phyloP scores from a whole-genome alignment of 768 basidiomycete species.

The Lactarius hatsudake region DNA sequence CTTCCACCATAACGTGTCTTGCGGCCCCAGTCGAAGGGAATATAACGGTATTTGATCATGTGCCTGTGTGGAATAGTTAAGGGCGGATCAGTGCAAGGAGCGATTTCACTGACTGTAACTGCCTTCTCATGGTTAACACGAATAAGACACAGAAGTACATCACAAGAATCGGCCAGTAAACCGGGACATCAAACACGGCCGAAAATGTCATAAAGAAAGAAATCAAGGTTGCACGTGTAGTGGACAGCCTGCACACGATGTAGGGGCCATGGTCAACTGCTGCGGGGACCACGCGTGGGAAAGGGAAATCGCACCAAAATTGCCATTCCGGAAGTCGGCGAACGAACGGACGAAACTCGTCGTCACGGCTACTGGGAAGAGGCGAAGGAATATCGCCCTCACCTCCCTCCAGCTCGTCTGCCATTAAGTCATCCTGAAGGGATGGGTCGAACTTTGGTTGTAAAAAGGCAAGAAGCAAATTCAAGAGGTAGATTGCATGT shows the following conservation, averaged over 20 bases:
- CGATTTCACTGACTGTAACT: conserved; percentile 77
- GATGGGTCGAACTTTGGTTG: conserved; percentile 99
- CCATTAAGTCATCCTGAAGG: conserved; percentile 86
- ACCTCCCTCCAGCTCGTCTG: conserved; percentile 93
- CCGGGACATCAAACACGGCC: conserved; percentile 89
- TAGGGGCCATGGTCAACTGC: background rate
- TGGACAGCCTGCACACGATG: conserved; percentile 64
- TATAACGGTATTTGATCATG: conserved; percentile 98
- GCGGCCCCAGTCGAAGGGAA: conserved; percentile 93
- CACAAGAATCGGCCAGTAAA: conserved; percentile 98
- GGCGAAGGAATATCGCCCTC: conserved; percentile 46
- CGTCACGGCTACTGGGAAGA: conserved; percentile 72
- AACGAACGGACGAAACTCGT: conserved; percentile 97
- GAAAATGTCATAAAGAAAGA: conserved; percentile 81
- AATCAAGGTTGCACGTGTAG: conserved; percentile 84
- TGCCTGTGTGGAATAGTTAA: conserved; percentile 52
- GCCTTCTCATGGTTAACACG: conserved; percentile 90
- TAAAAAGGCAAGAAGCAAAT: conserved; percentile 94
- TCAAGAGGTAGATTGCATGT: conserved; percentile 91
- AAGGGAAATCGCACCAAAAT: conserved; percentile 64
- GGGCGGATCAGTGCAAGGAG: background rate
- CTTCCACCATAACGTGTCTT: conserved; percentile 78
- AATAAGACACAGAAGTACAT: conserved; percentile 97
- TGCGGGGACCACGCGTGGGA: conserved; percentile 5
- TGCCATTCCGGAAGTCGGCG: conserved; percentile 95